phyloP scores from a whole-genome alignment of 371 early-diverging fungal species.

The Dichotomocladium elegans region DNA sequence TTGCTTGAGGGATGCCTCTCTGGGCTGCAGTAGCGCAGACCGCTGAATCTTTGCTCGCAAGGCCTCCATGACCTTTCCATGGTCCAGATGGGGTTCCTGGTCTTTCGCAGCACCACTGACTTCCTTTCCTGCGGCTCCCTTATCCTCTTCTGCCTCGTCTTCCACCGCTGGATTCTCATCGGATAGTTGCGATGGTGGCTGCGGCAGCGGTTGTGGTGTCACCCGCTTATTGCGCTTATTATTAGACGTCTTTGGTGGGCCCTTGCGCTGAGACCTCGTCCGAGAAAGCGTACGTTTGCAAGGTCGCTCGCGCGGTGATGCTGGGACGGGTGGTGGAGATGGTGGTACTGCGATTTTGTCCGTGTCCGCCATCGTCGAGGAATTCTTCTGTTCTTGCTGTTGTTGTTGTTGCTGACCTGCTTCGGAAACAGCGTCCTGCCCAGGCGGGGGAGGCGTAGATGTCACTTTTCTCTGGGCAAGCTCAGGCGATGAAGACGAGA shows the following conservation, averaged over 20 bases:
- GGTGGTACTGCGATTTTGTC: background rate
- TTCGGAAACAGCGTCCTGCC: too few relatives aligned
- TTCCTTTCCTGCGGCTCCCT: too few relatives aligned
- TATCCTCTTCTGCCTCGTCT: too few relatives aligned
- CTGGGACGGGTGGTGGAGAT: slow-evolving; percentile 10
- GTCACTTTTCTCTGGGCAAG: background rate
- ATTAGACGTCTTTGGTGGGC: slow-evolving; percentile 1
- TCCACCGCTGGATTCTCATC: too few relatives aligned
- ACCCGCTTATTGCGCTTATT: slow-evolving; percentile 4
- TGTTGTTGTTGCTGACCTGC: background rate
- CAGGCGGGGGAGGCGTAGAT: background rate
- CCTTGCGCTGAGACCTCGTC: background rate
- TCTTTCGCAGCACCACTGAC: too few relatives aligned
- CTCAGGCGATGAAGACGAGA: slow-evolving; percentile 30
- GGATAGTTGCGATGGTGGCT: slow-evolving; percentile 12
- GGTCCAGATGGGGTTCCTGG: slow-evolving; percentile 14
- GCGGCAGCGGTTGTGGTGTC: background rate
- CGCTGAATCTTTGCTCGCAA: slow-evolving; percentile 21
- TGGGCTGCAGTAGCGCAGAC: slow-evolving; percentile 1
- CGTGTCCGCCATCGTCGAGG: background rate
- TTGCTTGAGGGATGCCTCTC: slow-evolving; percentile 13
- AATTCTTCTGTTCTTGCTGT: slow-evolving; percentile 1
- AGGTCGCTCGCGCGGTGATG: background rate
- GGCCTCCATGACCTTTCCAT: slow-evolving; percentile 24
- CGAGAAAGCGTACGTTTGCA: slow-evolving; percentile 11